Base-by-base conservation (phyloP, 169 alveolate genomes). In the Plasmodium malariae region DNA sequence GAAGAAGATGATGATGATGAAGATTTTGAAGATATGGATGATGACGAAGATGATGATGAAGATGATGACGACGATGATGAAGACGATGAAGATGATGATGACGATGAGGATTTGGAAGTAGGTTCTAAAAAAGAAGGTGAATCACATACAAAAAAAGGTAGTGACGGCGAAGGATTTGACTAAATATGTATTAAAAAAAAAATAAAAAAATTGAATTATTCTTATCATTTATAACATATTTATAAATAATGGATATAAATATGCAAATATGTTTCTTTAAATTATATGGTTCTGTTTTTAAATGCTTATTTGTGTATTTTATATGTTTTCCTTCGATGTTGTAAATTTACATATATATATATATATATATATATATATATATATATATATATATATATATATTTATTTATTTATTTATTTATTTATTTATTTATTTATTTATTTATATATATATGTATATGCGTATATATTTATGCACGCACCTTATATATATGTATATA, bases 31-130 rank as follows among this genome's bases (percentile, higher is more conserved):
- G 89, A 76, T 59, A 49, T 43, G 40, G 89, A 76, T 40, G 89
- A 76, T 30, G 88, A 74, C 9, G 88, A 74, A 1, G 89, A 83
- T 2, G 91, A 67, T 3, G 91, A 83, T 19, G 89, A 76, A 4
- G 89, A 76, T 5, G 89, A 76, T 0, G 89, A 76, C 1, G 89
- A 76, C 14, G 89, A 76, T 0, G 89, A 76, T 19, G 89, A 76
- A 3, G 89, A 76, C 0, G 89, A 76, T 60, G 89, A 76, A 3
- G 88, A 76, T 1, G 87, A 73, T 26, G 88, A 76, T 2, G 89
- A 76, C 1, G 89, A 76, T 34, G 89, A 76, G 6, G 89, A 76
- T 9, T 9, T 70, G 65, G 65, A 48, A 34, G 83, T 21, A 48
- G 87, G 36, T 62, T 55, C 87, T 24, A 73, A 73, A 54, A 73